Percentiles rank a stretch among this genome's conserved stretches.
Evolutionary conservation across 805 yeast genomes (phyloP).

Genomic region (Torulaspora franciscae): DNA sequence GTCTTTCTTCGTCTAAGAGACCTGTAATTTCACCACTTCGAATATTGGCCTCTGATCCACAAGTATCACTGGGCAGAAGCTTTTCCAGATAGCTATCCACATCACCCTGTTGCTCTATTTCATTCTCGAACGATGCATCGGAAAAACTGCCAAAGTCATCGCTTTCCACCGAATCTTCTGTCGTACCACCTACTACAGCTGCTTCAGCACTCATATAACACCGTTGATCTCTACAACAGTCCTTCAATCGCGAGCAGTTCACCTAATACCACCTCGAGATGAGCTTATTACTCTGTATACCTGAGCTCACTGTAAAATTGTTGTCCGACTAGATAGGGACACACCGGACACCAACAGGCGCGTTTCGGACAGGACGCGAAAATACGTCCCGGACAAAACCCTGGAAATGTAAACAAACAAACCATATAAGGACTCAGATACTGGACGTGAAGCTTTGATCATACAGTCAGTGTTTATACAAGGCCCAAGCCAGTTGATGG

Average conservation of each 20-base stretch:
- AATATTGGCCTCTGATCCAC: neutral
- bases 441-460: neutral
- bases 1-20: conserved; percentile 28
- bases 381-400: conserved; percentile 3
- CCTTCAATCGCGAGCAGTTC: neutral
- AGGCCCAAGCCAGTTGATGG: neutral
- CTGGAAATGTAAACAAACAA: conserved; percentile 6
- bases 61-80: conserved; percentile 7
- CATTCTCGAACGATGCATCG: conserved; percentile 30
- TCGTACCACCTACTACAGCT: neutral
- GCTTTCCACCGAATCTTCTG: conserved; percentile 12
- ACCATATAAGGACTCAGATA: neutral
- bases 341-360: neutral
- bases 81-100: conserved; percentile 3
- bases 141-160: conserved; percentile 37
- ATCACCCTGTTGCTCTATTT: conserved; percentile 1
- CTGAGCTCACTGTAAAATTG: neutral
- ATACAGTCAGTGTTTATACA: too few relatives aligned
- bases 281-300: neutral
- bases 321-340: neutral
- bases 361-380: conserved; percentile 3
- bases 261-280: neutral
- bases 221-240: neutral
- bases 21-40: conserved; percentile 7
- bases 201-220: neutral